Conservation (phyloP, 2,329 filamentous ascomycete genomes). For the Sporothrix pseudoabietina region DNA sequence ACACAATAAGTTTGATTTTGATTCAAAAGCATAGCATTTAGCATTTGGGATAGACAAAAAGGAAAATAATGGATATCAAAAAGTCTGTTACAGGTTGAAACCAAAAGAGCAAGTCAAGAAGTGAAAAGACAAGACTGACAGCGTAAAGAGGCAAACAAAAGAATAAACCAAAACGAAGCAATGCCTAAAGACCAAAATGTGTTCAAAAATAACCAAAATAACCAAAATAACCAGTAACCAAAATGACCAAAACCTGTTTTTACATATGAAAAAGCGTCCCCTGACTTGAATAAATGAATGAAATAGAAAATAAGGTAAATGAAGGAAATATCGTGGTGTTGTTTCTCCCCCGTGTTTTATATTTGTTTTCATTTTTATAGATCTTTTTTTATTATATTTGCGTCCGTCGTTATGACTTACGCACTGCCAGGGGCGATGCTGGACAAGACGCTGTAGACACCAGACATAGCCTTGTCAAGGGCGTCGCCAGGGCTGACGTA, state of each 20-base stretch:
- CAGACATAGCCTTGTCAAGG: slow-evolving; percentile 44
- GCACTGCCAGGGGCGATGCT: not conserved
- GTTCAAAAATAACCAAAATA: not conserved
- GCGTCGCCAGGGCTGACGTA: slow-evolving; percentile 57
- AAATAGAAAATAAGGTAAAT: not conserved
- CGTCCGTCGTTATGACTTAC: not conserved
- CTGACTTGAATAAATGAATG: not conserved
- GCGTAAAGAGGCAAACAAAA: slow-evolving; percentile 6
- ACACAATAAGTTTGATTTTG: not conserved
- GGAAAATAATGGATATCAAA: slow-evolving; percentile 22
- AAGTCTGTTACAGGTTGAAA: slow-evolving; percentile 15
- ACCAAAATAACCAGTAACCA: not conserved
- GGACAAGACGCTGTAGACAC: slow-evolving; percentile 24
- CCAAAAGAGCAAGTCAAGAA: not conserved
- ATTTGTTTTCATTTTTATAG: not conserved
- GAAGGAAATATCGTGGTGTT: not conserved
- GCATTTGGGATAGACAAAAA: slow-evolving; percentile 8
- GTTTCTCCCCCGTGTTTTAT: not conserved
- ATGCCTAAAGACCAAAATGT: not conserved
- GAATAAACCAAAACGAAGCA: not conserved
- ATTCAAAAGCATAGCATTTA: slow-evolving; percentile 24
- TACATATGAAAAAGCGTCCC: slow-evolving; percentile 26
- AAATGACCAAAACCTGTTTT: slow-evolving; percentile 15
- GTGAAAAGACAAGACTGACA: not conserved
- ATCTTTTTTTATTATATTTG: not conserved